Percentiles rank a stretch among this genome's conserved stretches.
Conservation (phyloP, 2,329 filamentous ascomycete species). For the Pseudocercospora eumusae region DNA sequence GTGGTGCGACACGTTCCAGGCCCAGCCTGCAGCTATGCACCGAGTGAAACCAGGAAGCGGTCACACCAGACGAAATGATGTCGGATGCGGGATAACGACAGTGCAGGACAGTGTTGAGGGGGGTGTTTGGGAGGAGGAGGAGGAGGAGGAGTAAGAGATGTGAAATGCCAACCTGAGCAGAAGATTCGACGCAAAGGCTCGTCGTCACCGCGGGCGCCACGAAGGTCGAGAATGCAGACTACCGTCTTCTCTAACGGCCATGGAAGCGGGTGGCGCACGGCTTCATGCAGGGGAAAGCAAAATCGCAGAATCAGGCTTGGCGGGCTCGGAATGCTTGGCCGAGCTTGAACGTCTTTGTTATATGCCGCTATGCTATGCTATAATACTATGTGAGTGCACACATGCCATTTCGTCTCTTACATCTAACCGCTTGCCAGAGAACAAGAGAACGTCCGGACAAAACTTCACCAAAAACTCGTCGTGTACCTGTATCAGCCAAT, state of each 20-base stretch:
- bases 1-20: constrained; percentile 3
- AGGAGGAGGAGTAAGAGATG: too few species aligned
- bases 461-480: too few species aligned
- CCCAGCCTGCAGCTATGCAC: constrained; percentile 3
- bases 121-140: neutral
- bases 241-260: neutral
- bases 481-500: constrained; percentile 1
- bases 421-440: neutral
- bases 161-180: neutral
- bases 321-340: neutral
- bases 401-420: too few species aligned
- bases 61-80: neutral
- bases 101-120: neutral
- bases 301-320: too few species aligned
- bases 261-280: neutral
- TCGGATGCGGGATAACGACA: constrained; percentile 7
- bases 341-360: neutral
- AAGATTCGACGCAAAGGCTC: neutral
- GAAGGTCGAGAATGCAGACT: neutral
- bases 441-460: neutral
- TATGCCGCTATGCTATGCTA: too few species aligned
- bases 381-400: too few species aligned
- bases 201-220: neutral
- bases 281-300: constrained; percentile 6
- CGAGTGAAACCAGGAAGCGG: constrained; percentile 3